Evolutionary conservation across 441 rosid species (phyloP).

Genomic region (Gossypium schwendimanii): DNA sequence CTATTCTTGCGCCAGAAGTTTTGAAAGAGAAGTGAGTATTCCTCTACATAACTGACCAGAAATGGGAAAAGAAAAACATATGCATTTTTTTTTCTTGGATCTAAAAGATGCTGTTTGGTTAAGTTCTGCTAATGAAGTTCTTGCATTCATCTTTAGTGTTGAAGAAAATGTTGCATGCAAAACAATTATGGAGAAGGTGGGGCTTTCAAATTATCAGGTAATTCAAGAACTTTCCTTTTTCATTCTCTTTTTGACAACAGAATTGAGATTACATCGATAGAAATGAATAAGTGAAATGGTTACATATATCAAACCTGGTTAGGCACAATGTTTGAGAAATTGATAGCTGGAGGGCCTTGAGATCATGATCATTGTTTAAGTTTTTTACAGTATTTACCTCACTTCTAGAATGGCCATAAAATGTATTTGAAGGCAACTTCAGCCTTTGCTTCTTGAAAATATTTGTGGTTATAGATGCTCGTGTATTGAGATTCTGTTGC

Average conservation of each 20-base stretch:
- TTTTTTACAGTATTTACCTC: neutral
- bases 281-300: neutral
- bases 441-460: conserved; percentile 6
- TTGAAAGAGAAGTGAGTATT: conserved; percentile 48
- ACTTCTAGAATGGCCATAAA: neutral
- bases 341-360: neutral
- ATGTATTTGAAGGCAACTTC: neutral
- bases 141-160: conserved; percentile 33
- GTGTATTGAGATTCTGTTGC: neutral
- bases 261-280: neutral
- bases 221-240: conserved; percentile 1
- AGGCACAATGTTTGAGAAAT: neutral
- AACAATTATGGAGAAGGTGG: conserved; percentile 62
- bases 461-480: neutral
- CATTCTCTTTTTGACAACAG: neutral
- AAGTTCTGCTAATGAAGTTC: conserved; percentile 16
- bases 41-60: conserved; percentile 6
- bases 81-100: conserved; percentile 4
- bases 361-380: neutral
- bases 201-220: conserved; percentile 71
- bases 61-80: neutral
- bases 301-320: neutral
- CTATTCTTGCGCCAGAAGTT: conserved; percentile 64
- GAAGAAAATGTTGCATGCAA: conserved; percentile 73
- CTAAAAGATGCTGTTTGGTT: conserved; percentile 17